Conservation (phyloP, 2,329 filamentous ascomycete species). For the Annulohypoxylon truncatum region DNA sequence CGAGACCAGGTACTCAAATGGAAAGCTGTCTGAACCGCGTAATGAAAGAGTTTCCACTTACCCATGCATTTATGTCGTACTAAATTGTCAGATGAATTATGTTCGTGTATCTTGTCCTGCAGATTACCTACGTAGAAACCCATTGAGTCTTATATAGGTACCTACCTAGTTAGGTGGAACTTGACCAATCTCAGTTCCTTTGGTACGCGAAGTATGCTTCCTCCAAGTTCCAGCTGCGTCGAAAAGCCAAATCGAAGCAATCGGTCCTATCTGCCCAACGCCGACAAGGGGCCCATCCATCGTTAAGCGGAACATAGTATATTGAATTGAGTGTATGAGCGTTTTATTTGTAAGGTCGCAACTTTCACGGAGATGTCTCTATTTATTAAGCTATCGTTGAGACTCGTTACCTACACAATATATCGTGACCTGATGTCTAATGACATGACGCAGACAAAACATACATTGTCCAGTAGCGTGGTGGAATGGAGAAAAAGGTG, state of each 20-base stretch:
- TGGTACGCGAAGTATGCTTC: not conserved
- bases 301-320: not conserved
- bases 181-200: not conserved
- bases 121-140: not conserved
- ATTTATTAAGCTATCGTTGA: not conserved
- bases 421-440: not conserved
- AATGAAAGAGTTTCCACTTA: not conserved
- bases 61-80: not conserved
- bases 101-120: not conserved
- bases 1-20: no score
- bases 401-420: not conserved
- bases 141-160: no score
- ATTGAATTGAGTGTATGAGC: not conserved
- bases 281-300: not conserved
- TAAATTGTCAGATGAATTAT: not conserved
- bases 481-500: not conserved
- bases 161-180: not conserved
- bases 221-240: not conserved
- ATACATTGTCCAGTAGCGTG: slow-evolving; percentile 8
- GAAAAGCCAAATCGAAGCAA: not conserved
- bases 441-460: slow-evolving; percentile 2
- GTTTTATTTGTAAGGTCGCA: not conserved
- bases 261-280: slow-evolving; percentile 6
- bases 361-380: no score
- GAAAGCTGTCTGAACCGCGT: not conserved